Base-by-base conservation (phyloP, 345 rosid genomes). In the Populus simonii region DNA sequence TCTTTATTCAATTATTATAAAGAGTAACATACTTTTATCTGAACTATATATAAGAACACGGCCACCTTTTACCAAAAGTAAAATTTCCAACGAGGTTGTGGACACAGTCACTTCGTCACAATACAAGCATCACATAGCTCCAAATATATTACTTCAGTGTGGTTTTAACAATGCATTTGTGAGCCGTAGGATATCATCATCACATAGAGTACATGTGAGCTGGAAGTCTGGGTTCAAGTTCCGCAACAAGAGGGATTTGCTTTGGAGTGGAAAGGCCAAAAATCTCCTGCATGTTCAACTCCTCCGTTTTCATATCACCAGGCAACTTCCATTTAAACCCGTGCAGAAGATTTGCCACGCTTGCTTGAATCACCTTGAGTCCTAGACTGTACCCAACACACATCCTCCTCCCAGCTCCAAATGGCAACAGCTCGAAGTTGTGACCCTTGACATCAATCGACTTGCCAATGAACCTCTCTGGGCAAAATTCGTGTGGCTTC, bases 391-490 rank as follows among this genome's bases (percentile, higher is more conserved):
- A 88, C 15, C 96, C 93, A 2, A 92, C 92, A 18, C 96, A 91
- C 89, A 88, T 91, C 82, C 93, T 84, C 78, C 92, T 85, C 12
- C 95, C 93, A 0, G 95, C 82, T 1, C 95, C 95, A 47, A 91
- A 91, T 0, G 95, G 93, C 76, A 89, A 22, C 71, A 91, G 45
- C 81, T 89, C 87, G 7, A 82, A 89, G 23, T 89, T 87, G 41
- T 84, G 90, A 0, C 95, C 95, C 71, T 87, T 87, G 6, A 89
- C 88, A 25, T 91, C 93, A 7, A 88, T 78, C 2, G 38, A 6
- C 45, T 68, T 87, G 2, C 80, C 87, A 0, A 91, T 65, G 49
- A 91, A 89, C 63, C 95, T 91, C 27, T 85, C 92, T 0, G 93
- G 93, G 4, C 15, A 35, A 79, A 91, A 91, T 9, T 87, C 92